A percentile compares a stretch with the other conserved stretches of the same genome.
These are phyloP conservation scores for Boletus subparvulus DNA, from an alignment of 768 basidiomycete species.

Conservation along the genomic window DNA sequence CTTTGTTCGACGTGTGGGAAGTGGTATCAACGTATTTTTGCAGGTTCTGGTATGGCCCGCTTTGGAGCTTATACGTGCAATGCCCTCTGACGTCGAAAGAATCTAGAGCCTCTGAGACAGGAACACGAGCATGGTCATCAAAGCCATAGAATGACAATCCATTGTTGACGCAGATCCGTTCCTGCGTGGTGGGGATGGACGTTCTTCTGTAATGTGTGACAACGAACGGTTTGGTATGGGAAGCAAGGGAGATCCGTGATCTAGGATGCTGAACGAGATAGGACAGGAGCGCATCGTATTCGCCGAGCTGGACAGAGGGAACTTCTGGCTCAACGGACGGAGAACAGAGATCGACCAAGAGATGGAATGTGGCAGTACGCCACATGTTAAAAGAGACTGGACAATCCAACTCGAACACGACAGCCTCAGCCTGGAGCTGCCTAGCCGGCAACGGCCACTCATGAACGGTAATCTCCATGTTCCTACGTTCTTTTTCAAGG, in stretches of 20 bases:
- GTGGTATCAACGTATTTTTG: conserved; percentile 37
- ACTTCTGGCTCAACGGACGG: neutral
- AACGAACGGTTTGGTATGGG: conserved; percentile 19
- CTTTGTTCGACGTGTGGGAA: conserved; percentile 41
- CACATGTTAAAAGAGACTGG: conserved; percentile 43
- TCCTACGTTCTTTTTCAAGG: conserved; percentile 14
- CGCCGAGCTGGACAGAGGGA: conserved; percentile 13
- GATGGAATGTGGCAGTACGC: conserved; percentile 40
- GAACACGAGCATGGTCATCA: conserved; percentile 19
- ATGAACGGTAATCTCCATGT: conserved; percentile 35
- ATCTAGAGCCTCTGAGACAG: conserved; percentile 16
- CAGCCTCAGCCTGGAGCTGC: conserved; percentile 21
- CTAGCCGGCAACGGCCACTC: conserved; percentile 48
- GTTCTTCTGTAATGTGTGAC: conserved; percentile 13
- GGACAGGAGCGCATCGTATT: conserved; percentile 6
- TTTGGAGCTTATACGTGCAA: conserved; percentile 36
- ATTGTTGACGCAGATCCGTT: conserved; percentile 33
- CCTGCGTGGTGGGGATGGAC: conserved; percentile 12
- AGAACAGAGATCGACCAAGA: conserved; percentile 39
- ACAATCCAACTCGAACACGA: conserved; percentile 43
- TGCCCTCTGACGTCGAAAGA: conserved; percentile 10
- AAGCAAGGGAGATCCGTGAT: conserved; percentile 23
- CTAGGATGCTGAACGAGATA: conserved; percentile 16
- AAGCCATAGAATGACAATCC: conserved; percentile 32
- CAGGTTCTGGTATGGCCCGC: conserved; percentile 34